phyloP scores from a whole-genome alignment of 2,329 filamentous ascomycete genomes.

The Xylariaceae sp. region DNA sequence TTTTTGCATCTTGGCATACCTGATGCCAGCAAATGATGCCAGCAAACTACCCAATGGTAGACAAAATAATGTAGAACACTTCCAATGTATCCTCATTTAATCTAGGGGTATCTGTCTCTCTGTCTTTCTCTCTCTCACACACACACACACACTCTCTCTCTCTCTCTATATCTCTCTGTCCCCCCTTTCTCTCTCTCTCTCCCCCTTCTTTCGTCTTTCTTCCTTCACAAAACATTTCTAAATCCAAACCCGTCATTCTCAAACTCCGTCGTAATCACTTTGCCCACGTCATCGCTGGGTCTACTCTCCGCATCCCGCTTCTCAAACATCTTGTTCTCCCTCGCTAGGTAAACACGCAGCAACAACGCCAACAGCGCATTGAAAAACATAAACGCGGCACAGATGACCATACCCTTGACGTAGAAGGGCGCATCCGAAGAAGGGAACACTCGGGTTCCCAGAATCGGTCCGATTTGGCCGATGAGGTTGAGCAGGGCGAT shows the following conservation, averaged over 20 bases:
- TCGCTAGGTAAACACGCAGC: slow-evolving; percentile 31
- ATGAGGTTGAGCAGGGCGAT: slow-evolving; percentile 55
- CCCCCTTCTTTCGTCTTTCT: background rate
- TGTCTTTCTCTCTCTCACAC: too few relatives aligned
- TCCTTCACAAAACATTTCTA: slow-evolving; percentile 16
- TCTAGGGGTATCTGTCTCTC: too few relatives aligned
- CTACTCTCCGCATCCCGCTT: slow-evolving; percentile 25
- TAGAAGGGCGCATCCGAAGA: slow-evolving; percentile 34
- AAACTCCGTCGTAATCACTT: slow-evolving; percentile 7
- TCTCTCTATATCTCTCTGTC: too few relatives aligned
- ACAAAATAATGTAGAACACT: too few relatives aligned
- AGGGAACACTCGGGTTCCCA: slow-evolving; percentile 61
- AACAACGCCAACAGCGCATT: slow-evolving; percentile 34
- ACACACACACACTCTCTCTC: too few relatives aligned
- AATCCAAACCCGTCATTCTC: slow-evolving; percentile 21
- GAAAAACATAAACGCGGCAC: slow-evolving; percentile 36
- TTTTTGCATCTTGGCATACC: too few relatives aligned
- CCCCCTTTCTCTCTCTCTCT: too few relatives aligned
- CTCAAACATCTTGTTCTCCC: slow-evolving; percentile 33
- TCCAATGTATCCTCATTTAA: too few relatives aligned
- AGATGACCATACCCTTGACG: slow-evolving; percentile 31
- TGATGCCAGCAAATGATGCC: too few relatives aligned
- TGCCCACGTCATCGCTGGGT: background rate
- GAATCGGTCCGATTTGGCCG: slow-evolving; percentile 57
- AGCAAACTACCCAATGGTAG: too few relatives aligned